Evolutionary conservation across 208 protist genomes (phyloP).

Genomic region (Trypanosoma conorhini): DNA sequence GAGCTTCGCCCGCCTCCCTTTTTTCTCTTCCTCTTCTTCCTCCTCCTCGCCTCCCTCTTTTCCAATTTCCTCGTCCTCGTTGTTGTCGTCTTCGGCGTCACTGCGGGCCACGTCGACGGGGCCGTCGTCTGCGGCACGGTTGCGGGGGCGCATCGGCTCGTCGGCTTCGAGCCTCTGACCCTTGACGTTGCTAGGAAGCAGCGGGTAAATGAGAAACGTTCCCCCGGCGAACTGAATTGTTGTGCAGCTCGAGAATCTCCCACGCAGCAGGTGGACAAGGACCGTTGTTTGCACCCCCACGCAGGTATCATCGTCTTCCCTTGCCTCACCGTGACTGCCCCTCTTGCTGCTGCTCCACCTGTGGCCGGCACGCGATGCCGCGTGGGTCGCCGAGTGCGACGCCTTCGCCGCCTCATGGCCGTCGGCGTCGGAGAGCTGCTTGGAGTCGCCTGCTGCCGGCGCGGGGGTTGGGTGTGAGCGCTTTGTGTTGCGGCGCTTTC

Average conservation of each 20-base stretch:
- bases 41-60: neutral
- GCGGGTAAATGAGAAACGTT: slow-evolving; percentile 71
- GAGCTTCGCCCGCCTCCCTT: neutral
- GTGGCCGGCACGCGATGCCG: neutral
- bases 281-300: slow-evolving; percentile 64
- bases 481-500: slow-evolving; percentile 17
- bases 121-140: neutral
- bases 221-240: slow-evolving; percentile 72
- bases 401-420: neutral
- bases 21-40: slow-evolving; percentile 9
- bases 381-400: neutral
- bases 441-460: slow-evolving; percentile 13
- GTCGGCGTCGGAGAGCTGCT: neutral
- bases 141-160: neutral
- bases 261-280: slow-evolving; percentile 67
- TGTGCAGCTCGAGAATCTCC: slow-evolving; percentile 52
- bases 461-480: slow-evolving; percentile 7
- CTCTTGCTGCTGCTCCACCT: neutral
- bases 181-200: slow-evolving; percentile 21
- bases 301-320: slow-evolving; percentile 32
- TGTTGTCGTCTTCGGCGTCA: neutral
- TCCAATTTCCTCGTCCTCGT: neutral
- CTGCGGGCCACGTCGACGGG: neutral
- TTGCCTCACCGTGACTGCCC: neutral
- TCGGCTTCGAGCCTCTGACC: neutral